Conservation (phyloP, 352 stramenopile genomes). For the Pythium insidiosum region DNA sequence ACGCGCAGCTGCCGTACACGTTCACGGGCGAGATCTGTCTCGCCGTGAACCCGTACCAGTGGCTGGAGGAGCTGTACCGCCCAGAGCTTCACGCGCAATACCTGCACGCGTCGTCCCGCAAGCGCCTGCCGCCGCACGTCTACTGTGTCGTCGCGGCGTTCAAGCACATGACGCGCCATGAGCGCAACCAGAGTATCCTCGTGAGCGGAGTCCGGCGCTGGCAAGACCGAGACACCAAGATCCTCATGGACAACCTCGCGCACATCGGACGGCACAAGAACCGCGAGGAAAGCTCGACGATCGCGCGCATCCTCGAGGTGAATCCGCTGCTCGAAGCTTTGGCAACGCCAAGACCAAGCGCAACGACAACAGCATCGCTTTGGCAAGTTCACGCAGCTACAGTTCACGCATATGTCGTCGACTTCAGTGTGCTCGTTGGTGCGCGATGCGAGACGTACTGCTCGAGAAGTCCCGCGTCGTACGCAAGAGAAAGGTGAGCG, state of each 20-base stretch:
- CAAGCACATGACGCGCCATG: slow-evolving; percentile 44
- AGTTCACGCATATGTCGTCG: no score
- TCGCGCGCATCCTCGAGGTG: slow-evolving; percentile 91
- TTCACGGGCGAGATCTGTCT: slow-evolving; percentile 95
- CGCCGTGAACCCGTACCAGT: slow-evolving; percentile 95
- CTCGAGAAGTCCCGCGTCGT: slow-evolving; percentile 94
- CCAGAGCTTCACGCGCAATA: slow-evolving; percentile 64
- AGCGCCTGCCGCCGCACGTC: slow-evolving; percentile 57
- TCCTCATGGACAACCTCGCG: slow-evolving; percentile 83
- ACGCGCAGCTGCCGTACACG: slow-evolving; percentile 87
- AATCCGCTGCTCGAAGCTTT: slow-evolving; percentile 98
- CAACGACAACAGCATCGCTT: slow-evolving; percentile 97
- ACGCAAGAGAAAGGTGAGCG: slow-evolving; percentile 87
- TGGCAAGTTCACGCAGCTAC: slow-evolving; percentile 95
- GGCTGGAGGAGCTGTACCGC: slow-evolving; percentile 76
- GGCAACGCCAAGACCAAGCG: slow-evolving; percentile 96
- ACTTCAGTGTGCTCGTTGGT: slow-evolving; percentile 62
- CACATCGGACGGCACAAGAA: slow-evolving; percentile 24
- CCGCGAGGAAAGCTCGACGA: slow-evolving; percentile 35
- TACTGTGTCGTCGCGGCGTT: slow-evolving; percentile 67
- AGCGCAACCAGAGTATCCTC: slow-evolving; percentile 78
- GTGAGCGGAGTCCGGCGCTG: slow-evolving; percentile 85
- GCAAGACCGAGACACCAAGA: slow-evolving; percentile 93
- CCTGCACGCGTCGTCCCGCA: slow-evolving; percentile 24
- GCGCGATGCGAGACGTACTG: slow-evolving; percentile 94